phyloP scores from a whole-genome alignment of 2,329 filamentous ascomycete species.

The Cladosporium sp. region DNA sequence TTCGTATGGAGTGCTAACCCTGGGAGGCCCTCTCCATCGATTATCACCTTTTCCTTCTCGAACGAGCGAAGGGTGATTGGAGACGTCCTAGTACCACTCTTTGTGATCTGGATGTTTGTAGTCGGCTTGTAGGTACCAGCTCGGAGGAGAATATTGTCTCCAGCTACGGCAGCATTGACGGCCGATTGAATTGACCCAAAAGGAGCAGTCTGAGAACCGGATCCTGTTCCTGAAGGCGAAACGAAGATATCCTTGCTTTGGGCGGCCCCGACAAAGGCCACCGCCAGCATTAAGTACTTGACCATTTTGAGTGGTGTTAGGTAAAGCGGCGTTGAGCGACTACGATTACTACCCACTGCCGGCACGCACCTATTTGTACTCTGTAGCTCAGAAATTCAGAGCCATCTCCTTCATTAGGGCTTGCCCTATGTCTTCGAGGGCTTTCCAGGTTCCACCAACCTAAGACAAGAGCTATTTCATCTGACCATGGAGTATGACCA shows the following conservation, averaged over 20 bases:
- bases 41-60: constrained; percentile 38
- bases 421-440: too few species aligned
- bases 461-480: too few species aligned
- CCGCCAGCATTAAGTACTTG: neutral
- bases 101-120: constrained; percentile 44
- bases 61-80: constrained; percentile 42
- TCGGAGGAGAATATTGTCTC: constrained; percentile 42
- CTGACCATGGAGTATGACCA: too few species aligned
- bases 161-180: constrained; percentile 40
- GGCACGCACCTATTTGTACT: too few species aligned
- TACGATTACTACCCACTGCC: too few species aligned
- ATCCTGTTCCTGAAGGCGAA: constrained; percentile 39
- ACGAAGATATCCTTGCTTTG: constrained; percentile 37
- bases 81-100: constrained; percentile 35
- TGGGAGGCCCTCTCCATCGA: constrained; percentile 40
- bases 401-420: too few species aligned
- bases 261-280: neutral
- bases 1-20: neutral
- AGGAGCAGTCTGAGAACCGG: constrained; percentile 37
- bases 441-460: too few species aligned
- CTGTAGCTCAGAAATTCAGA: too few species aligned
- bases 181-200: constrained; percentile 44
- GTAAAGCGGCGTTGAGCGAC: too few species aligned
- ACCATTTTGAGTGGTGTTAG: neutral
- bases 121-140: constrained; percentile 41